phyloP scores from a whole-genome alignment of 1,139 yeast species.

The Groenewaldozyma auringiensis region DNA sequence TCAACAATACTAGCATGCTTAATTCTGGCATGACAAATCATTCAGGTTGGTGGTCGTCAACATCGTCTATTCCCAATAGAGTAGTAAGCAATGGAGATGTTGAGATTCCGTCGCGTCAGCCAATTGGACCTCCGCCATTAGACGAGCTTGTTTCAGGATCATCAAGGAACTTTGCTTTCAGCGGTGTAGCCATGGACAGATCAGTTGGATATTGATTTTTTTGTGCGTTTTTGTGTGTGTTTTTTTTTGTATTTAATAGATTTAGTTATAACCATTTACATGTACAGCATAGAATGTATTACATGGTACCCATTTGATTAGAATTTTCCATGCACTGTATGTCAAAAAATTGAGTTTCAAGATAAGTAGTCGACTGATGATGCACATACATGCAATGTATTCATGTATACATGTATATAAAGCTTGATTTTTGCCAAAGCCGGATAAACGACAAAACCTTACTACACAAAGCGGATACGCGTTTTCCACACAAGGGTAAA shows the following conservation, averaged over 20 bases:
- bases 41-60: constrained; percentile 1
- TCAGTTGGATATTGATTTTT: not conserved
- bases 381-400: no score
- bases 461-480: no score
- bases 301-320: no score
- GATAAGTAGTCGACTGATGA: no score
- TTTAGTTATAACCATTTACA: not conserved
- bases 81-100: constrained; percentile 13
- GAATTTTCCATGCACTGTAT: no score
- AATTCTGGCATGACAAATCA: constrained; percentile 1
- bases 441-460: no score
- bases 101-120: constrained; percentile 27
- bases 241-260: not conserved
- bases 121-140: constrained; percentile 29
- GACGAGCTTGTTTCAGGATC: constrained; percentile 21
- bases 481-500: no score
- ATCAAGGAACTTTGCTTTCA: constrained; percentile 18
- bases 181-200: constrained; percentile 1
- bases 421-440: no score
- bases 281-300: not conserved
- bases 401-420: no score
- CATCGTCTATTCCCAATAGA: not conserved
- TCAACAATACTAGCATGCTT: not conserved
- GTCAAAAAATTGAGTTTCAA: no score
- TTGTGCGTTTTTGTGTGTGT: no score